These are phyloP conservation scores for Fusarium miscanthi DNA, from an alignment of 2,329 filamentous ascomycete genomes.

Conservation along the genomic window DNA sequence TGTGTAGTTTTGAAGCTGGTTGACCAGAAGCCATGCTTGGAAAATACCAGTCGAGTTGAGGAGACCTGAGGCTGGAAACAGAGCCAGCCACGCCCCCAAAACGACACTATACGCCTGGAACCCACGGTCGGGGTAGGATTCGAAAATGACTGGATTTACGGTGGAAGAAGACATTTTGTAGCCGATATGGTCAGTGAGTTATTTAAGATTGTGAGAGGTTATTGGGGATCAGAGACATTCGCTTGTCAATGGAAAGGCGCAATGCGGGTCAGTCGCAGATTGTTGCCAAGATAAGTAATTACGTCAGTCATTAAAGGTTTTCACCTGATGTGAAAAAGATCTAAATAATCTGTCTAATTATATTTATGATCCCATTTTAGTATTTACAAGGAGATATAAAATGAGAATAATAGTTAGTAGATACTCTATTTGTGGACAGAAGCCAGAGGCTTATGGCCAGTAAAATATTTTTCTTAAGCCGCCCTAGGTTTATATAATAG, in stretches of 20 bases:
- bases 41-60: background rate
- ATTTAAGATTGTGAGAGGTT: accelerated
- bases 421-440: too few relatives aligned
- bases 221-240: accelerated
- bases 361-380: too few relatives aligned
- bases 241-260: background rate
- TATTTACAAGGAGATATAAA: too few relatives aligned
- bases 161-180: background rate
- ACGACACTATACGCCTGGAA: background rate
- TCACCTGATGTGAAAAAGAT: too few relatives aligned
- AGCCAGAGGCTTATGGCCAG: too few relatives aligned
- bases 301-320: too few relatives aligned
- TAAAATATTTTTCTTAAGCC: too few relatives aligned
- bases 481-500: too few relatives aligned
- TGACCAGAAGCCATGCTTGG: background rate
- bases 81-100: background rate
- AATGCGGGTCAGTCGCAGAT: background rate
- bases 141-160: accelerated
- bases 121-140: background rate
- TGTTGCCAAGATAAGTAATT: too few relatives aligned
- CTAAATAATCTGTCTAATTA: too few relatives aligned
- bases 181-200: accelerated
- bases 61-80: background rate
- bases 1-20: accelerated
- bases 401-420: too few relatives aligned